These are phyloP conservation scores for Emericellopsis atlantica DNA, from an alignment of 2,329 filamentous ascomycete species.

Conservation along the genomic window DNA sequence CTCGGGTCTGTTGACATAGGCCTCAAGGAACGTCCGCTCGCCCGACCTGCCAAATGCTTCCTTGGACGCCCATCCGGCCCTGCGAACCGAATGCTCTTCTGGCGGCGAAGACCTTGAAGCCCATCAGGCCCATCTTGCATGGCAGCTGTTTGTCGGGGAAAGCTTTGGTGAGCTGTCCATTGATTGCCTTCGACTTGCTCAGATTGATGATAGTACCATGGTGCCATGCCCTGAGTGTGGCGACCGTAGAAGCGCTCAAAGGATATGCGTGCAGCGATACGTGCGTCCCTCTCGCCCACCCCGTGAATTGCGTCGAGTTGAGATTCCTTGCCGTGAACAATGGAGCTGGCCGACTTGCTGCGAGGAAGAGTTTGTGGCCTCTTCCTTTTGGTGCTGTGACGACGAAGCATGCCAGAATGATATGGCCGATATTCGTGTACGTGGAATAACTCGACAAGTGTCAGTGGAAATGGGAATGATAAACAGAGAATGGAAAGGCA, in stretches of 20 bases:
- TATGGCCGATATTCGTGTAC: not conserved
- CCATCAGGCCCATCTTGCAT: not conserved
- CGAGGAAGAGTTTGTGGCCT: constrained; percentile 28
- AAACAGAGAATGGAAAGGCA: not conserved
- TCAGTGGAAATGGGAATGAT: not conserved
- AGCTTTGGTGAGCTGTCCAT: not conserved
- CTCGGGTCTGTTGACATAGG: not conserved
- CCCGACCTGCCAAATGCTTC: constrained; percentile 15
- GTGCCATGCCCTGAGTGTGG: constrained; percentile 1
- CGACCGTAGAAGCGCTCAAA: constrained; percentile 38
- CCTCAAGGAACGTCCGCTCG: constrained; percentile 5
- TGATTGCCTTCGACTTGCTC: not conserved
- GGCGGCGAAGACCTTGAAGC: constrained; percentile 17
- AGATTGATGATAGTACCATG: not conserved
- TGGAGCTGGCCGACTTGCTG: constrained; percentile 41
- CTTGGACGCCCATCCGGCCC: constrained; percentile 16
- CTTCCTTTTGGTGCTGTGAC: constrained; percentile 30
- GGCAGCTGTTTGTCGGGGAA: not conserved
- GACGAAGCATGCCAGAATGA: constrained; percentile 29
- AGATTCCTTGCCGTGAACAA: constrained; percentile 23
- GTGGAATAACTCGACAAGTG: not conserved
- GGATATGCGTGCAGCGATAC: constrained; percentile 48
- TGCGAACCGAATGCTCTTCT: constrained; percentile 45
- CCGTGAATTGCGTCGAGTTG: constrained; percentile 30
- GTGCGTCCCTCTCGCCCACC: constrained; percentile 43